Evolutionary conservation across 495 filamentous ascomycete genomes (phyloP), one percentile per base, ranked within the genome.

Genomic region (Lophium mytilinum): DNA sequence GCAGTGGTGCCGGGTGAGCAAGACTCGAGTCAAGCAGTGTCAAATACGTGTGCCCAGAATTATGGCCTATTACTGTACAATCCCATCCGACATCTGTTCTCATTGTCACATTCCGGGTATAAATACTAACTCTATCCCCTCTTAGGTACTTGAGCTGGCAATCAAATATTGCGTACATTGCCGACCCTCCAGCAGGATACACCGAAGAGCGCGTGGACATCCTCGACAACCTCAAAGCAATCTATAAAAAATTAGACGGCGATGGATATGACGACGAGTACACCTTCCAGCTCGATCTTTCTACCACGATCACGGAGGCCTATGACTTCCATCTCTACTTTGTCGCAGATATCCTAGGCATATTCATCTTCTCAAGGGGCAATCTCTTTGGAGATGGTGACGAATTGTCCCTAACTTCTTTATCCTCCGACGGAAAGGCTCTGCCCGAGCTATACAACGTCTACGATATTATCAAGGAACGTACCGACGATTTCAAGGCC

Each of bases 301-400:
- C 69, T 45, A 71, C 64, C 42, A 50, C 72, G 21, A 72, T 72
- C 54, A 70, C 68, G 0, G 60, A 60, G 14, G 70, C 65, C 5
- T 73, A 76, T 46, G 74, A 76, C 47, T 72, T 72, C 8, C 74
- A 76, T 49, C 72, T 75, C 47, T 68, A 34, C 72, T 51, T 35
- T 35, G 4, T 73, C 34, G 71, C 72, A 3, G 74, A 76, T 61
- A 66, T 67, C 34, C 39, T 76, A 64, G 72, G 17, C 12, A 39
- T 51, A 11, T 51, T 51, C 49, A n/a, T 15, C 35, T 51, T 51
- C 30, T 15, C n/a, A 15, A 51, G 49, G 35, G 49, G 14, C 14
- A 47, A 47, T 21, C 24, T 30, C 24, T 30, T 30, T 30, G 24
- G 24, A 30, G 24, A 6, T 30, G 15, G 43, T n/a, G 43, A 47